phyloP scores from a whole-genome alignment of 345 rosid genomes.

The Populus nigra region DNA sequence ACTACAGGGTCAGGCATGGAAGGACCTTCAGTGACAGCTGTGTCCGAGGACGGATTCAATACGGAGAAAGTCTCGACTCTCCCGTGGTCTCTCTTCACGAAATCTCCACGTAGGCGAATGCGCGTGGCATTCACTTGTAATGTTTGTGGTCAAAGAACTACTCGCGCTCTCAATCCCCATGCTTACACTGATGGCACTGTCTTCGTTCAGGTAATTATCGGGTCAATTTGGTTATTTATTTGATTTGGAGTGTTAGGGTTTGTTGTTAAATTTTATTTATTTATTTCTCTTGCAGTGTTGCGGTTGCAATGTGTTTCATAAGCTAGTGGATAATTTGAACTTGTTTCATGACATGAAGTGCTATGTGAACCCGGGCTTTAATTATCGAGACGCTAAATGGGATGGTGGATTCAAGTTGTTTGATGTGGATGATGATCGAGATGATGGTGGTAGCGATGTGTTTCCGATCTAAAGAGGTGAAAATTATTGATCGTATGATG shows the following conservation, averaged over 20 bases:
- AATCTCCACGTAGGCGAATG: slow-evolving; percentile 88
- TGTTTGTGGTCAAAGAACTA: slow-evolving; percentile 85
- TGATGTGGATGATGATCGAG: slow-evolving; percentile 37
- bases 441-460: slow-evolving; percentile 31
- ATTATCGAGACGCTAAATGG: slow-evolving; percentile 52
- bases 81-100: slow-evolving; percentile 91
- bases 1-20: slow-evolving; percentile 95
- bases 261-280: not conserved
- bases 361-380: slow-evolving; percentile 63
- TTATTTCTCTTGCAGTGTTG: slow-evolving; percentile 57
- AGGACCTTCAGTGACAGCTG: slow-evolving; percentile 71
- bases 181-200: slow-evolving; percentile 95
- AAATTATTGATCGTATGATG: slow-evolving; percentile 16
- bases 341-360: slow-evolving; percentile 90
- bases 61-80: slow-evolving; percentile 65
- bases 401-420: slow-evolving; percentile 61
- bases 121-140: slow-evolving; percentile 95
- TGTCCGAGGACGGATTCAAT: slow-evolving; percentile 40
- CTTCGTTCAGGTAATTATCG: slow-evolving; percentile 65
- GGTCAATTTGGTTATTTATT: not conserved
- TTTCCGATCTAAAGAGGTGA: slow-evolving; percentile 44
- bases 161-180: slow-evolving; percentile 84
- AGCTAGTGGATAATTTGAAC: slow-evolving; percentile 89
- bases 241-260: not conserved
- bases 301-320: slow-evolving; percentile 89